Percentiles rank a stretch among this genome's conserved stretches.
phyloP scores from a whole-genome alignment of 805 yeast genomes.

The Yamadazyma scolyti region DNA sequence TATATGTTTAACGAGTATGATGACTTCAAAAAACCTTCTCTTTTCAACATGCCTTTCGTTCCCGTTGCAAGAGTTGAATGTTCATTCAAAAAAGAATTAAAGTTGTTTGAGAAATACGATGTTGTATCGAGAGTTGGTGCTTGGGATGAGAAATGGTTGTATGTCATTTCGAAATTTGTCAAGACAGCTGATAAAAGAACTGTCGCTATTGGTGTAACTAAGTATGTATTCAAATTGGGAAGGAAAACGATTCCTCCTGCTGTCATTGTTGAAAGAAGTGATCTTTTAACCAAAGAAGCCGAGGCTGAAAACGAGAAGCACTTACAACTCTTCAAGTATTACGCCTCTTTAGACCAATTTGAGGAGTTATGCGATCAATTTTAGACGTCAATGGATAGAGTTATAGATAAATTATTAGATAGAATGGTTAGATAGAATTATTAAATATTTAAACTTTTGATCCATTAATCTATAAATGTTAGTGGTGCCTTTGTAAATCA shows the following conservation, averaged over 20 bases:
- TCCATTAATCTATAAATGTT: conserved; percentile 2
- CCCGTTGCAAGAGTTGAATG: conserved; percentile 76
- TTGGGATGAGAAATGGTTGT: conserved; percentile 89
- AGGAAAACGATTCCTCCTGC: conserved; percentile 70
- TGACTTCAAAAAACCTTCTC: conserved; percentile 23
- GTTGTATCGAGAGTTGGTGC: conserved; percentile 61
- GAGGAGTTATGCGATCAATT: conserved; percentile 8
- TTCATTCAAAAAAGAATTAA: conserved; percentile 68
- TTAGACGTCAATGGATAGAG: conserved; percentile 3
- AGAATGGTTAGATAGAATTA: background rate
- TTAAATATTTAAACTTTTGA: background rate
- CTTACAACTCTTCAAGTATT: conserved; percentile 8
- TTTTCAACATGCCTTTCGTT: conserved; percentile 50
- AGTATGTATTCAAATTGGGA: conserved; percentile 76
- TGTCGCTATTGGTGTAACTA: conserved; percentile 62
- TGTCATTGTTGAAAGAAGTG: conserved; percentile 40
- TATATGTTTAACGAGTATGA: conserved; percentile 37
- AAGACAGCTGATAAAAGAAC: conserved; percentile 18
- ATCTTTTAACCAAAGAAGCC: conserved; percentile 12
- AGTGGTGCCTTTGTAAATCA: conserved; percentile 35
- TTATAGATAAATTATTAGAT: background rate
- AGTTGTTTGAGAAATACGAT: conserved; percentile 56
- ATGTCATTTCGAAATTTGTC: conserved; percentile 61
- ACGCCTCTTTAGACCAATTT: conserved; percentile 7
- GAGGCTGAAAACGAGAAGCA: conserved; percentile 9